Percentiles rank a stretch among this genome's conserved stretches.
Conservation (phyloP, 2,329 filamentous ascomycete genomes). For the Didymella pinodella region DNA sequence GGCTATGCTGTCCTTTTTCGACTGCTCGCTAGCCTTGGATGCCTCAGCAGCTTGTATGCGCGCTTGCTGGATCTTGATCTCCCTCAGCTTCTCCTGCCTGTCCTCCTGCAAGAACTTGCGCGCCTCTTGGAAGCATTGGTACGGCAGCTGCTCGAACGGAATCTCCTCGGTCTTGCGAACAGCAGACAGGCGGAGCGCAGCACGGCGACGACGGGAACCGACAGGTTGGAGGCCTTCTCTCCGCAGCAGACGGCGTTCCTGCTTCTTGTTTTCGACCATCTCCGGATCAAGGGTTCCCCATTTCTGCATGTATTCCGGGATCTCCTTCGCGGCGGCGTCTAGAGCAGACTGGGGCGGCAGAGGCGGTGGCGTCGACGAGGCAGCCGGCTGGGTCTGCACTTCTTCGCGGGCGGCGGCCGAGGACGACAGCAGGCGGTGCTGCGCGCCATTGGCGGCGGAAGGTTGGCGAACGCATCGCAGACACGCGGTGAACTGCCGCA, state of each 20-base stretch:
- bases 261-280: conserved; percentile 50
- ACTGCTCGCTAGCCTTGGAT: conserved; percentile 67
- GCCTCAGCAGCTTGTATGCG: conserved; percentile 73
- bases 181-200: conserved; percentile 47
- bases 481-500: conserved; percentile 46
- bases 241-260: conserved; percentile 73
- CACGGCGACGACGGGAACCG: conserved; percentile 83
- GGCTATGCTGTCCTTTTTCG: conserved; percentile 71
- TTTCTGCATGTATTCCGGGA: conserved; percentile 47
- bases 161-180: conserved; percentile 67
- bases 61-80: conserved; percentile 72
- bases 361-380: conserved; percentile 30
- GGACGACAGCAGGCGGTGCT: conserved; percentile 58
- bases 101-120: conserved; percentile 82
- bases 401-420: conserved; percentile 56
- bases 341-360: conserved; percentile 22
- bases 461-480: conserved; percentile 45
- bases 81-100: conserved; percentile 77
- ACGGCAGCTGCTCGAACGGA: conserved; percentile 92
- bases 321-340: conserved; percentile 15
- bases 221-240: conserved; percentile 72
- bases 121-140: conserved; percentile 98
- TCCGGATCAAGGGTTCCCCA: conserved; percentile 47
- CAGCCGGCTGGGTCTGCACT: conserved; percentile 46
- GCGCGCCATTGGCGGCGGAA: conserved; percentile 40